These are phyloP conservation scores for Leccinum subtestaceum DNA, from an alignment of 768 basidiomycete genomes.

Conservation along the genomic window DNA sequence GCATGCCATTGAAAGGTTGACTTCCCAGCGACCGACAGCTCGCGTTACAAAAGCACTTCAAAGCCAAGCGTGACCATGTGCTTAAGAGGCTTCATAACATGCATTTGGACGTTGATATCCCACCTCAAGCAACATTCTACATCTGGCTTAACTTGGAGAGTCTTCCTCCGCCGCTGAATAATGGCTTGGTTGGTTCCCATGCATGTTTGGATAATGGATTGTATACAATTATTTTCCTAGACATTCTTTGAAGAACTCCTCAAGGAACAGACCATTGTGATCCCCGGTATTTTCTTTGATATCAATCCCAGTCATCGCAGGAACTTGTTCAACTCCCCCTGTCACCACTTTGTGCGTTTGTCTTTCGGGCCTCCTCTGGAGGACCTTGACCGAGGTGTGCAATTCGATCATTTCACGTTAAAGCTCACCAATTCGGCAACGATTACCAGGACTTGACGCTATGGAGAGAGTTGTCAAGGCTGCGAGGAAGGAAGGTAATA, in stretches of 20 bases:
- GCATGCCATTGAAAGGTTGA: not conserved
- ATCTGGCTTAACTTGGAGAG: constrained; percentile 87
- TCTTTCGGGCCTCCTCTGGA: constrained; percentile 83
- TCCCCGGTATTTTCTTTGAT: constrained; percentile 89
- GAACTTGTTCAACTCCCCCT: constrained; percentile 87
- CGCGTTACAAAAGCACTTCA: constrained; percentile 88
- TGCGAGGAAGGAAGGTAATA: constrained; percentile 55
- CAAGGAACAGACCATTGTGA: constrained; percentile 87
- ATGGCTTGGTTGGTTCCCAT: constrained; percentile 64
- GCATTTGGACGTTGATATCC: constrained; percentile 72
- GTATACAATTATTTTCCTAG: constrained; percentile 29
- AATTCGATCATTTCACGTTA: not conserved
- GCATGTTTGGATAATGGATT: not conserved
- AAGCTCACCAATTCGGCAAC: not conserved
- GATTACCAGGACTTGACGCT: constrained; percentile 68
- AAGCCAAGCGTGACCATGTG: constrained; percentile 87
- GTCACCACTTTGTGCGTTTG: constrained; percentile 85
- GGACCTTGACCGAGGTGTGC: constrained; percentile 70
- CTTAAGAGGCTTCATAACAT: constrained; percentile 76
- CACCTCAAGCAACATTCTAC: constrained; percentile 86
- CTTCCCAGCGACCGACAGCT: constrained; percentile 37
- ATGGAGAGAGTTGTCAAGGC: constrained; percentile 76
- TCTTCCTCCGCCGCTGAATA: constrained; percentile 80
- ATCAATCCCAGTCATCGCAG: constrained; percentile 77
- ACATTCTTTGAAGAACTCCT: constrained; percentile 94